These are phyloP conservation scores for Colletotrichum sp. DNA, from an alignment of 2,329 filamentous ascomycete species.

Conservation along the genomic window DNA sequence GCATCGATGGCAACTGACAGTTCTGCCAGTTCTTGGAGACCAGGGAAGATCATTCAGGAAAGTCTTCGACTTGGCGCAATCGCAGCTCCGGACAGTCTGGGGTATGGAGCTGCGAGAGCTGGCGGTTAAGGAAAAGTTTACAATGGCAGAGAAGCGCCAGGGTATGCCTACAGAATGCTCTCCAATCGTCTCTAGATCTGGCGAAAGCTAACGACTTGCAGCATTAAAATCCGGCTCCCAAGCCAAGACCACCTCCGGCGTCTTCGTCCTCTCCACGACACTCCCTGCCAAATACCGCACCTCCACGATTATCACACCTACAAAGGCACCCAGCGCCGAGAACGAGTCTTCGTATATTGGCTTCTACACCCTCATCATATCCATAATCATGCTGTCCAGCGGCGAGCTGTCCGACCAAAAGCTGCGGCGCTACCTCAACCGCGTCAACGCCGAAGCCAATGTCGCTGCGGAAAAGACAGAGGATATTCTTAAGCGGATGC, in stretches of 20 bases:
- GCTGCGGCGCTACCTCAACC: conserved; percentile 74
- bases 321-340: conserved; percentile 66
- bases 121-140: conserved; percentile 80
- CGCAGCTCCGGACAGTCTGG: conserved; percentile 72
- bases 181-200: background rate
- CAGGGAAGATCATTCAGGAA: conserved; percentile 73
- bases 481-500: conserved; percentile 74
- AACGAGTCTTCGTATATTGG: conserved; percentile 82
- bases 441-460: conserved; percentile 77
- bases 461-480: conserved; percentile 81
- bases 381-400: conserved; percentile 78
- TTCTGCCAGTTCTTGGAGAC: conserved; percentile 70
- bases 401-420: conserved; percentile 78
- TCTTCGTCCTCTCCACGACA: conserved; percentile 79
- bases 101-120: conserved; percentile 94
- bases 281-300: conserved; percentile 72
- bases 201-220: conserved; percentile 12
- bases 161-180: conserved; percentile 49
- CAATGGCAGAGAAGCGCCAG: conserved; percentile 77
- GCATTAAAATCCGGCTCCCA: conserved; percentile 52
- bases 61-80: conserved; percentile 80
- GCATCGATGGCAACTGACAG: background rate
- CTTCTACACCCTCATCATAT: conserved; percentile 80
- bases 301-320: conserved; percentile 72
- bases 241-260: conserved; percentile 64